Percentiles rank a stretch among this genome's conserved stretches.
Conservation (phyloP, 75 land plant genomes). For the Picea sitchensis region DNA sequence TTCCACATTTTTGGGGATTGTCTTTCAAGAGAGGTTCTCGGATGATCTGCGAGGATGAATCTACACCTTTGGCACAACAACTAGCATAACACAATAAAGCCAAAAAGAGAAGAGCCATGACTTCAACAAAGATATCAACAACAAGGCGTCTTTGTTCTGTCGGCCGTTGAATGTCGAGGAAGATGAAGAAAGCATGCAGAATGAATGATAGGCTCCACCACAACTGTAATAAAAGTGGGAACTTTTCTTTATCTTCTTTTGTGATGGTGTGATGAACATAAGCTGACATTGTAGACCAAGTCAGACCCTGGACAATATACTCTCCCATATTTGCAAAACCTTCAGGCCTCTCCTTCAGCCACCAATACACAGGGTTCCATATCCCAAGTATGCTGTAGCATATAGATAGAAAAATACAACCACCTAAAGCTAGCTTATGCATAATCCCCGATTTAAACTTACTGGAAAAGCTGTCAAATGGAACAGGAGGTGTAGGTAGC, state of each 20-base stretch:
- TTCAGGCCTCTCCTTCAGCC: not conserved
- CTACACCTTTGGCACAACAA: slow-evolving; percentile 10
- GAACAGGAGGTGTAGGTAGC: not conserved
- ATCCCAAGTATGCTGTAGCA: not conserved
- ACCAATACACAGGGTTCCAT: slow-evolving; percentile 3
- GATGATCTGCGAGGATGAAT: not conserved
- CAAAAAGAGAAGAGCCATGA: slow-evolving; percentile 13
- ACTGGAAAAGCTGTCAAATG: not conserved
- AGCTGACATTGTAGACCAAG: not conserved
- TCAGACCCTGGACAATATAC: not conserved
- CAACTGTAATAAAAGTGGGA: slow-evolving; percentile 24
- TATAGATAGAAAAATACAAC: not conserved
- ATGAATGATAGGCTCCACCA: slow-evolving; percentile 46
- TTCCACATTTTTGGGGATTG: not conserved
- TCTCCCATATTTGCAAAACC: not conserved
- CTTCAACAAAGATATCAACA: slow-evolving; percentile 10
- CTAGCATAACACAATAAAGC: slow-evolving; percentile 35
- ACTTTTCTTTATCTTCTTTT: slow-evolving; percentile 8
- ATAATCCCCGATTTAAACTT: not conserved
- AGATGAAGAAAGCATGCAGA: slow-evolving; percentile 25
- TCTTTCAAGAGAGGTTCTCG: not conserved
- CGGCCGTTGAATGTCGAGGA: slow-evolving; percentile 15
- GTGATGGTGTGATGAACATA: not conserved
- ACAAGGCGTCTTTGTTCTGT: not conserved
- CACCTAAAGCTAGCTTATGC: not conserved